Base-by-base conservation (phyloP, 2,329 filamentous ascomycete genomes). In the Cadophora sp. region DNA sequence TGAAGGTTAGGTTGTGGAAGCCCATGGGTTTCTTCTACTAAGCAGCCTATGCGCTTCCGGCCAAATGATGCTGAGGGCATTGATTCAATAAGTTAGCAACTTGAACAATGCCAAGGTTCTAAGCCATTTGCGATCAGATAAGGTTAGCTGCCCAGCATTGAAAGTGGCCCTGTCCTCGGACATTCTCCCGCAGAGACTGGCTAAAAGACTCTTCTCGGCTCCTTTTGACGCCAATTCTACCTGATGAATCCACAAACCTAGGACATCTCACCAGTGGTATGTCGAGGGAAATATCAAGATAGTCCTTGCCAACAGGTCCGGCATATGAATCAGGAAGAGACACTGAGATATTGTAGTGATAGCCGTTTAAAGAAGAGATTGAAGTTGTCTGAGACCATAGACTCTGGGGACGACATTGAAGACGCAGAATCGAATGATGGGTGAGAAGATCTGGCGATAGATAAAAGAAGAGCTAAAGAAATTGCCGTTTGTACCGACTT, bases 311-410 rank as follows among this genome's bases (percentile, higher is more conserved):
- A 72, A 85, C 81, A 73, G 84, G 79, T 76, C 83, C 82, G 75
- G 81, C 81, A 79, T 86, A 88, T 69, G 83, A 83, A 77, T 89
- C 87, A 48, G 86, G 86, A 50, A 87, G 88, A 26, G 85, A 83
- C 22, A 83, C 83, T 66, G 85, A 79, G 71, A 79, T 81, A 69
- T 80, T 80, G 76, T 85, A 83, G 73, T 84, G 84, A 68, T 83
- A 84, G 66, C 84, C 83, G 78, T 89, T 87, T 11, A 86, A 83
- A 76, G 87, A 89, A 66, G 87, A 89, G 79, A 89, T 87, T n/a
- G 87, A 90, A 76, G 68, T 85, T 89, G 66, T 90, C 88, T 68
- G 88, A 90, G 56, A 90, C 80, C 87, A 90, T 90, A 65, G 88
- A 90, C 76, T 90, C 88, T 70, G 88, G 88, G 29, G 88, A 90